These are phyloP conservation scores for Pouteria glomerata DNA, from an alignment of 148 eudicot species.

Conservation along the genomic window DNA sequence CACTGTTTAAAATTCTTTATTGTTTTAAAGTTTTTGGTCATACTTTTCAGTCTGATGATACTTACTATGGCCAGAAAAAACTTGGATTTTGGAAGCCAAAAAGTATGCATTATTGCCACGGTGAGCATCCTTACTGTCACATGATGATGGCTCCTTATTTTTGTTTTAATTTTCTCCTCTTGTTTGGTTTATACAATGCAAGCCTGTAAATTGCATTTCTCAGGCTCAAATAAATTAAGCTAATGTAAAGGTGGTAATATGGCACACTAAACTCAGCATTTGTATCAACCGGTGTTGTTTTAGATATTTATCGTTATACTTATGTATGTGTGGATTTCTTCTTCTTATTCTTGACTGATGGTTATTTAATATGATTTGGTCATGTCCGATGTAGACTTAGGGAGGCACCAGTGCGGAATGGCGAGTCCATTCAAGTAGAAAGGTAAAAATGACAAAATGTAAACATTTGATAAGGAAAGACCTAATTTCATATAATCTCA, in stretches of 20 bases:
- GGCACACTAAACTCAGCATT: neutral
- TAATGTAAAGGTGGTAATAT: neutral
- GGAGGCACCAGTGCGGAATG: too few species aligned
- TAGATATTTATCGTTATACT: neutral
- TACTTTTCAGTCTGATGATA: conserved; percentile 1
- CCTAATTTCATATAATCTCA: too few species aligned
- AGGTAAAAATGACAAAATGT: too few species aligned
- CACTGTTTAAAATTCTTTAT: neutral
- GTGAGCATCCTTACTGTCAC: conserved; percentile 11
- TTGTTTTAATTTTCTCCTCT: neutral
- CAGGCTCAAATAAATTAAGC: neutral
- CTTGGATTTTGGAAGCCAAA: conserved; percentile 10
- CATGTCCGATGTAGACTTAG: too few species aligned
- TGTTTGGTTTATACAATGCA: neutral
- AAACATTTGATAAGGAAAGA: too few species aligned
- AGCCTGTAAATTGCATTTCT: neutral
- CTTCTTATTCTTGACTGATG: neutral
- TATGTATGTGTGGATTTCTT: neutral
- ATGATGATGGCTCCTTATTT: neutral
- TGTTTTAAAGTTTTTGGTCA: neutral
- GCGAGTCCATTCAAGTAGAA: too few species aligned
- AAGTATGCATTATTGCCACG: conserved; percentile 18
- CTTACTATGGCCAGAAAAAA: conserved; percentile 10
- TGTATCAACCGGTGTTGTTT: neutral
- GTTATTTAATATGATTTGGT: too few species aligned